Conservation (phyloP, 192 early-diverging fungal species). For the Chytriomyces sp. region DNA sequence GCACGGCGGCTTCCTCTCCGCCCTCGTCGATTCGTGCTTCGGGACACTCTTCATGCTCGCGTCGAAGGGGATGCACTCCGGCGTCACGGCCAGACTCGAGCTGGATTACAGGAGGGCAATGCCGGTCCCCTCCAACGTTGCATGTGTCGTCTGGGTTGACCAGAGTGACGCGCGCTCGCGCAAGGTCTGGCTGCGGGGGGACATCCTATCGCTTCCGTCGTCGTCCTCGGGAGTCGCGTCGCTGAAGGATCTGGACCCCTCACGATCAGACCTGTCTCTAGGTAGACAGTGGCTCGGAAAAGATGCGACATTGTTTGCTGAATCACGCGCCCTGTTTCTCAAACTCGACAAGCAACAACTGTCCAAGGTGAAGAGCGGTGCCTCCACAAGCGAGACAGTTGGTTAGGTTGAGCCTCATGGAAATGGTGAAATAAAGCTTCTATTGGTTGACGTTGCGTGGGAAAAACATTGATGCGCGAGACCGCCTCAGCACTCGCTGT, state of each 20-base stretch:
- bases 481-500: too few species aligned
- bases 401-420: too few species aligned
- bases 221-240: not conserved
- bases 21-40: conserved; percentile 29
- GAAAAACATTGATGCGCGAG: too few species aligned
- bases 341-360: not conserved
- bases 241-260: too few species aligned
- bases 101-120: conserved; percentile 28
- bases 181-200: conserved; percentile 18
- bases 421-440: too few species aligned
- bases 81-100: conserved; percentile 30
- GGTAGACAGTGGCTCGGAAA: not conserved
- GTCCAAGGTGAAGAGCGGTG: too few species aligned
- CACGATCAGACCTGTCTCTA: not conserved
- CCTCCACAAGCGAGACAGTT: too few species aligned
- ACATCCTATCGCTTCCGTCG: too few species aligned
- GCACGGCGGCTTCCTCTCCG: conserved; percentile 25
- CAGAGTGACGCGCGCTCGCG: conserved; percentile 19
- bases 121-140: conserved; percentile 10
- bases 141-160: conserved; percentile 17
- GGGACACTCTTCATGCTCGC: conserved; percentile 16
- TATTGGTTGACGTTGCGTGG: too few species aligned
- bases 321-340: not conserved
- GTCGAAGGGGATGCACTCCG: not conserved
- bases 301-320: not conserved